These are phyloP conservation scores for Pseudocercospora cruenta DNA, from an alignment of 2,329 filamentous ascomycete species.

Conservation along the genomic window DNA sequence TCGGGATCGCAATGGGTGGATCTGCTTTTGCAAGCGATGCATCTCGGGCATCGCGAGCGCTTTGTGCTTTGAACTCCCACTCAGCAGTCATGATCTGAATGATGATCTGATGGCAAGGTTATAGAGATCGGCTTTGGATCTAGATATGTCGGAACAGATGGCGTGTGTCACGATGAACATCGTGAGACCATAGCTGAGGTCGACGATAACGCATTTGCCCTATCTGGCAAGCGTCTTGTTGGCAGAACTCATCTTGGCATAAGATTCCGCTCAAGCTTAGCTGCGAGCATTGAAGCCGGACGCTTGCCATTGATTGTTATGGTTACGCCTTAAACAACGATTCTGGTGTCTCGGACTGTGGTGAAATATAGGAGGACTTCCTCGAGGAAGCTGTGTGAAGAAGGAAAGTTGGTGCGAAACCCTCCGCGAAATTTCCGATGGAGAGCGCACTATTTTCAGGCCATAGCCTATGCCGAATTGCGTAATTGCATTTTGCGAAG, in stretches of 20 bases:
- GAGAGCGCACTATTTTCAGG: background rate
- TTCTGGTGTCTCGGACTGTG: too few relatives aligned
- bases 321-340: too few relatives aligned
- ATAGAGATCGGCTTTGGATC: background rate
- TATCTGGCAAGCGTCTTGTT: background rate
- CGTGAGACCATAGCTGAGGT: background rate
- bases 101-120: background rate
- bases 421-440: background rate
- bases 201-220: background rate
- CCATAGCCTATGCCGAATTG: background rate
- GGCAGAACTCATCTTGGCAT: background rate
- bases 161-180: background rate
- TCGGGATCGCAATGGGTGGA: background rate
- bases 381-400: background rate
- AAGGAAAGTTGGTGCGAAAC: background rate
- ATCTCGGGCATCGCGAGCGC: background rate
- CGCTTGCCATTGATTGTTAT: too few relatives aligned
- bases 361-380: too few relatives aligned
- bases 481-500: background rate
- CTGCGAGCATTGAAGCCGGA: too few relatives aligned
- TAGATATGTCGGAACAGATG: background rate
- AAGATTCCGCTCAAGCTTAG: too few relatives aligned
- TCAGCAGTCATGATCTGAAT: background rate
- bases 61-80: background rate
- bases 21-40: constrained; percentile 5